phyloP scores from a whole-genome alignment of 495 filamentous ascomycete species.

The Gamarada debralockiae region DNA sequence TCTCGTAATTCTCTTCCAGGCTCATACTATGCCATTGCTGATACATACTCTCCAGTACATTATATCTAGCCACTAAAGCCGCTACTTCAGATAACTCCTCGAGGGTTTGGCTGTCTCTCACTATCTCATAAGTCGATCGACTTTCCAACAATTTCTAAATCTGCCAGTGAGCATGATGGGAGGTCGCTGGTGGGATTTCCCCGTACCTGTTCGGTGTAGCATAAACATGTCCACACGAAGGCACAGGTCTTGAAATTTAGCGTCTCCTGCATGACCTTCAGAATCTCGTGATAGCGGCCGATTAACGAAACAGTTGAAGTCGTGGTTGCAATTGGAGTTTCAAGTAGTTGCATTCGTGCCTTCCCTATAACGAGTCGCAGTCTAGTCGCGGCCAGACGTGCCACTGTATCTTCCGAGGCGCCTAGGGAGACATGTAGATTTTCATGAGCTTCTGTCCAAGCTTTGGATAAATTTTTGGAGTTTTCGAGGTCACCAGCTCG shows the following conservation, averaged over 20 bases:
- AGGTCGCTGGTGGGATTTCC: no score
- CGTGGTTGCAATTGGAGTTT: not conserved
- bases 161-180: not conserved
- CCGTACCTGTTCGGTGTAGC: not conserved
- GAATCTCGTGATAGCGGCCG: not conserved
- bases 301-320: not conserved
- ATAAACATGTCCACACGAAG: not conserved
- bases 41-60: slow-evolving; percentile 7
- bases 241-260: not conserved
- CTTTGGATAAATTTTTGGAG: no score
- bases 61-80: slow-evolving; percentile 1
- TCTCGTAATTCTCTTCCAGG: not conserved
- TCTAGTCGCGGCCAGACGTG: not conserved
- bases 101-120: not conserved
- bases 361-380: not conserved
- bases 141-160: not conserved
- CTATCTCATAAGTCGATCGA: not conserved
- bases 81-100: not conserved
- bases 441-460: no score
- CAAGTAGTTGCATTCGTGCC: not conserved
- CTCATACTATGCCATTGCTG: not conserved
- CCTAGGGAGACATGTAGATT: no score
- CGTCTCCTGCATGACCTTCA: slow-evolving; percentile 1
- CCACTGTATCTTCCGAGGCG: no score
- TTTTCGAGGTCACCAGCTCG: no score